phyloP scores from a whole-genome alignment of 2,329 filamentous ascomycete genomes.

The Fusarium abutilonis region DNA sequence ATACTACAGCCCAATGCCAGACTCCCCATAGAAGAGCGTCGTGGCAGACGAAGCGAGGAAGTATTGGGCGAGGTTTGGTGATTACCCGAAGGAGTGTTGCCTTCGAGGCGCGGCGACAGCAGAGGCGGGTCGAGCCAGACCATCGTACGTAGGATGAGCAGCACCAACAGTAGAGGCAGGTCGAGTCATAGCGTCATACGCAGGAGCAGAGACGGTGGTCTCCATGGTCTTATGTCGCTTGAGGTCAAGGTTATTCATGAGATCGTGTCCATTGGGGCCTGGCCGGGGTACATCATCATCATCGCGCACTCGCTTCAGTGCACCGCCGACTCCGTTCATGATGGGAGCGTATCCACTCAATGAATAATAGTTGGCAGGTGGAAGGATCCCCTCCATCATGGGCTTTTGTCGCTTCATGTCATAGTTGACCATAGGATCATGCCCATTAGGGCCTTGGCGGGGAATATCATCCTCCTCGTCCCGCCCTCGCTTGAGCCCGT shows the following conservation, averaged over 20 bases:
- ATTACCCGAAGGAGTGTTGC: slow-evolving; percentile 47
- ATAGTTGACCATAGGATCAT: slow-evolving; percentile 56
- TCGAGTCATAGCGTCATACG: slow-evolving; percentile 62
- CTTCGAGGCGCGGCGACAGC: slow-evolving; percentile 50
- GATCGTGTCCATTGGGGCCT: slow-evolving; percentile 59
- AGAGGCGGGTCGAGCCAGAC: slow-evolving; percentile 22
- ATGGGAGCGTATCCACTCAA: slow-evolving; percentile 46
- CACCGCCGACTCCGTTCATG: slow-evolving; percentile 68
- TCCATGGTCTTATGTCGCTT: slow-evolving; percentile 86
- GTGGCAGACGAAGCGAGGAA: background rate
- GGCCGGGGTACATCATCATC: slow-evolving; percentile 71
- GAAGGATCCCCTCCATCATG: slow-evolving; percentile 60
- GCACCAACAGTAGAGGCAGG: slow-evolving; percentile 57
- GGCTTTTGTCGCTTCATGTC: slow-evolving; percentile 84
- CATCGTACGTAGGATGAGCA: slow-evolving; percentile 22
- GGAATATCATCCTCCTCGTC: slow-evolving; percentile 63
- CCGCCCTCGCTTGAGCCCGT: slow-evolving; percentile 58
- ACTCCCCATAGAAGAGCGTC: background rate
- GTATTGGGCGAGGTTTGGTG: background rate
- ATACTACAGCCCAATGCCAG: slow-evolving; percentile 14
- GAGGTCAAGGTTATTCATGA: slow-evolving; percentile 64
- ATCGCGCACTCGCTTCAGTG: slow-evolving; percentile 60
- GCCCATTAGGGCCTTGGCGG: slow-evolving; percentile 54
- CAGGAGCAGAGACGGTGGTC: slow-evolving; percentile 60
- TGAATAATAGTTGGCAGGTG: slow-evolving; percentile 52